phyloP scores from a whole-genome alignment of 305 asterid species.

The Rubia peregrina region DNA sequence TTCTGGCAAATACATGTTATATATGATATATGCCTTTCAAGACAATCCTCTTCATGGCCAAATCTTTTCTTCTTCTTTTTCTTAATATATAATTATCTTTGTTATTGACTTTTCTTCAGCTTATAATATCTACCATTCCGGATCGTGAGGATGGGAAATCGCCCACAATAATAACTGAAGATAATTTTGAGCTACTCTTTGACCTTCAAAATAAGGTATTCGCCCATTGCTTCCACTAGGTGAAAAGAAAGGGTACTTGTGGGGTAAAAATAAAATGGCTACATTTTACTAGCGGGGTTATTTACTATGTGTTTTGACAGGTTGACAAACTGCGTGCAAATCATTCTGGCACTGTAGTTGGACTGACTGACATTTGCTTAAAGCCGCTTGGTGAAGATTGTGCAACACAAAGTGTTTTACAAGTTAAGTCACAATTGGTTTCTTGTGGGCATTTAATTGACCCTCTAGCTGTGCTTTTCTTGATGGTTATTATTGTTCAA shows the following conservation, averaged over 20 bases:
- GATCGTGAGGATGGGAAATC: conserved; percentile 51
- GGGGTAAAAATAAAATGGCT: neutral
- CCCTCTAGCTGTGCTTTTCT: neutral
- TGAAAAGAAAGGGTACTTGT: neutral
- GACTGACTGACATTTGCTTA: conserved; percentile 90
- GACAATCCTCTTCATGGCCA: neutral
- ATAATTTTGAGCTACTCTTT: conserved; percentile 78
- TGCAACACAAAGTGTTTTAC: conserved; percentile 95
- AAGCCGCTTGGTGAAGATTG: conserved; percentile 95
- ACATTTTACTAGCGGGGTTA: neutral
- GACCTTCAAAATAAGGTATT: conserved; percentile 85
- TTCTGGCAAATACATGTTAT: neutral
- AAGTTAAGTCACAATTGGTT: conserved; percentile 35
- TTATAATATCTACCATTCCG: conserved; percentile 79
- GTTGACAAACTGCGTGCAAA: conserved; percentile 80
- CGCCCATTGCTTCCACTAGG: neutral
- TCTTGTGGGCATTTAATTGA: neutral
- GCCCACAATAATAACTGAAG: conserved; percentile 76
- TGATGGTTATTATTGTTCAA: neutral
- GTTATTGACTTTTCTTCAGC: conserved; percentile 47
- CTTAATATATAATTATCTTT: neutral
- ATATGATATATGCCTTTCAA: neutral
- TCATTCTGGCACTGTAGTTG: conserved; percentile 63
- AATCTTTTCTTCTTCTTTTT: conserved; percentile 3
- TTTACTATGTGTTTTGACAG: conserved; percentile 33